A percentile compares a stretch with the other conserved stretches of the same genome.
phyloP scores from a whole-genome alignment of 768 basidiomycete genomes.

The Boletales sp. region DNA sequence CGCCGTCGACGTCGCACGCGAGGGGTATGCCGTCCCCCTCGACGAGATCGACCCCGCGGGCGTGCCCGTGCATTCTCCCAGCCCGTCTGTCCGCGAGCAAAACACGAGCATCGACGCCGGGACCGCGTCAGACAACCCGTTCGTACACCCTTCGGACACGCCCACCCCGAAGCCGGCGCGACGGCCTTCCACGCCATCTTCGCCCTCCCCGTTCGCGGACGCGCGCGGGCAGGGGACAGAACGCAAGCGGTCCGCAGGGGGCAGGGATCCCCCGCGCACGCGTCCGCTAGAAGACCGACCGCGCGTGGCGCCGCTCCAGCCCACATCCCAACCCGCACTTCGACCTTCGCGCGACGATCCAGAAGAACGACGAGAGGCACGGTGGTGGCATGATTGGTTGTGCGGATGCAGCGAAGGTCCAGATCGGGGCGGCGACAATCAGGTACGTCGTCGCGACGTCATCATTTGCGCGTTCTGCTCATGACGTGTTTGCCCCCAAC shows the following conservation, averaged over 20 bases:
- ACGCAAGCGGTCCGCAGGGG: slow-evolving; percentile 1
- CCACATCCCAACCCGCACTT: slow-evolving; percentile 30
- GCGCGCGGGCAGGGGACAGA: slow-evolving; percentile 18
- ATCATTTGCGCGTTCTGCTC: neutral
- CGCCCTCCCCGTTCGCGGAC: slow-evolving; percentile 37
- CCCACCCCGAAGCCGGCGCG: neutral
- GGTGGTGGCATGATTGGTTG: slow-evolving; percentile 88
- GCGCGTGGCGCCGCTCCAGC: slow-evolving; percentile 32
- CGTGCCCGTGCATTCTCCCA: slow-evolving; percentile 30
- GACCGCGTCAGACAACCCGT: slow-evolving; percentile 40
- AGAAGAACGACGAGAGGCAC: slow-evolving; percentile 36
- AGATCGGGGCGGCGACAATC: slow-evolving; percentile 67
- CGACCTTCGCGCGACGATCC: slow-evolving; percentile 22
- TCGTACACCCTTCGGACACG: slow-evolving; percentile 30
- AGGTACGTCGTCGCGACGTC: slow-evolving; percentile 43
- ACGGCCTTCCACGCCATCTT: slow-evolving; percentile 3
- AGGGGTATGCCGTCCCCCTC: slow-evolving; percentile 43
- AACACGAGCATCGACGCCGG: slow-evolving; percentile 9
- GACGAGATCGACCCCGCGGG: slow-evolving; percentile 41
- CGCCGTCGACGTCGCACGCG: slow-evolving; percentile 39
- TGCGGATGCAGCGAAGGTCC: slow-evolving; percentile 77
- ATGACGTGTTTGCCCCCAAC: neutral
- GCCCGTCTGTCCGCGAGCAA: slow-evolving; percentile 17
- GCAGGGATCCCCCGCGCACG: slow-evolving; percentile 42
- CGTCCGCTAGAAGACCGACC: slow-evolving; percentile 38